Evolutionary conservation across 192 early-diverging fungal genomes (phyloP).

Genomic region (Mortierella alpina): DNA sequence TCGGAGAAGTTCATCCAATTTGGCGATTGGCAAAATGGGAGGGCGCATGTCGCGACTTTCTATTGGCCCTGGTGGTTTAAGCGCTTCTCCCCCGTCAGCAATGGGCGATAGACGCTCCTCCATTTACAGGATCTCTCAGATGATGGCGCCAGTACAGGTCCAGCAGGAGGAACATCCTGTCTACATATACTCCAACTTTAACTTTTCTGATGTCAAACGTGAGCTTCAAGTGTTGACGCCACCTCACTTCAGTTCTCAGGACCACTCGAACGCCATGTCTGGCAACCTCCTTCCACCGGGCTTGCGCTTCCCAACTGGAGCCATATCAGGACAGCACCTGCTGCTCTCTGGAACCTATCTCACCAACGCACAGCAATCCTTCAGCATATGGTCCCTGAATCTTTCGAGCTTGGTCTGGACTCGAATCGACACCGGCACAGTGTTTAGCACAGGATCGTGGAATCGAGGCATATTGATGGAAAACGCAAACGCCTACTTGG

Average conservation of each 20-base stretch:
- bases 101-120: conserved; percentile 22
- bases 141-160: conserved; percentile 11
- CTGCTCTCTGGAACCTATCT: conserved; percentile 78
- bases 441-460: conserved; percentile 79
- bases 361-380: conserved; percentile 67
- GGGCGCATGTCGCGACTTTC: conserved; percentile 35
- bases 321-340: conserved; percentile 71
- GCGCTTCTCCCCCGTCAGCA: conserved; percentile 22
- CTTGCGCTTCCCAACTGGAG: conserved; percentile 78
- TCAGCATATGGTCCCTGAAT: conserved; percentile 77
- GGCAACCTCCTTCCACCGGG: conserved; percentile 77
- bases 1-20: conserved; percentile 37
- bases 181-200: conserved; percentile 81
- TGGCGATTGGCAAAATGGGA: conserved; percentile 22
- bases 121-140: conserved; percentile 37
- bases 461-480: conserved; percentile 73
- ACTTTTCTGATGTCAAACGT: conserved; percentile 77
- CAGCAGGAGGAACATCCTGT: conserved; percentile 55
- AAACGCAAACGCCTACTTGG: conserved; percentile 67
- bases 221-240: conserved; percentile 72
- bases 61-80: conserved; percentile 7
- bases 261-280: conserved; percentile 70
- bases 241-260: conserved; percentile 66
- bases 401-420: conserved; percentile 66
- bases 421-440: conserved; percentile 70